Percentiles rank a stretch among this genome's conserved stretches.
Conservation (phyloP, 495 filamentous ascomycete genomes). For the Parathielavia appendiculata region DNA sequence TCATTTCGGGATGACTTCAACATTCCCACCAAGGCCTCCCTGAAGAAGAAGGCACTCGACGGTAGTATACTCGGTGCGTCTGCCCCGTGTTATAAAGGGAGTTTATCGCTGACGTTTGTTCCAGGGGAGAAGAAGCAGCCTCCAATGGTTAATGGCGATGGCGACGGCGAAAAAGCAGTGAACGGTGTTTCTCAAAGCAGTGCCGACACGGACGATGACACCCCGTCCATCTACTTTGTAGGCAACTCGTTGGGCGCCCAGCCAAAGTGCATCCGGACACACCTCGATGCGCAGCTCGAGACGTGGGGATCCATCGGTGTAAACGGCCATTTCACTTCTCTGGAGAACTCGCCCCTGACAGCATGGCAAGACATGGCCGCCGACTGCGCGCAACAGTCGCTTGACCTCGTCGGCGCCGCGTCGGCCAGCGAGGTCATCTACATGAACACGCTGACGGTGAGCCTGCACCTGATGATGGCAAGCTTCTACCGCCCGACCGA, state of each 20-base stretch:
- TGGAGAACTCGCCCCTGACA: constrained; percentile 66
- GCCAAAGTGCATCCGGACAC: constrained; percentile 62
- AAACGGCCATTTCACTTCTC: constrained; percentile 81
- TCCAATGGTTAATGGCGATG: neutral
- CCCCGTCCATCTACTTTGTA: constrained; percentile 72
- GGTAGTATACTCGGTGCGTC: constrained; percentile 36
- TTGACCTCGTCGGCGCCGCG: constrained; percentile 79
- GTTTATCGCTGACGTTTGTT: neutral
- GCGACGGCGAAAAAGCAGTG: neutral
- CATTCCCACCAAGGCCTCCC: constrained; percentile 71
- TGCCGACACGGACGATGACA: neutral
- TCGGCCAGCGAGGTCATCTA: constrained; percentile 71
- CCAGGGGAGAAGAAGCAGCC: neutral
- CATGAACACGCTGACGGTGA: constrained; percentile 90
- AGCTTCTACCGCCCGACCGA: constrained; percentile 80
- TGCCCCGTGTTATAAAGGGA: constrained; percentile 38
- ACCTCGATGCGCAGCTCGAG: constrained; percentile 70
- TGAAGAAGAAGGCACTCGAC: constrained; percentile 53
- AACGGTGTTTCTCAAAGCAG: neutral
- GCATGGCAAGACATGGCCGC: constrained; percentile 61
- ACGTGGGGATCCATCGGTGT: constrained; percentile 94
- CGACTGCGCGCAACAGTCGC: constrained; percentile 20
- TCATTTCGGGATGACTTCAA: constrained; percentile 70
- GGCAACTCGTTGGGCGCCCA: constrained; percentile 94
- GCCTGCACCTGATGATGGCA: constrained; percentile 85